A percentile compares a stretch with the other conserved stretches of the same genome.
Evolutionary conservation across 768 basidiomycete genomes (phyloP).

Genomic region (Agrocybe praecox): DNA sequence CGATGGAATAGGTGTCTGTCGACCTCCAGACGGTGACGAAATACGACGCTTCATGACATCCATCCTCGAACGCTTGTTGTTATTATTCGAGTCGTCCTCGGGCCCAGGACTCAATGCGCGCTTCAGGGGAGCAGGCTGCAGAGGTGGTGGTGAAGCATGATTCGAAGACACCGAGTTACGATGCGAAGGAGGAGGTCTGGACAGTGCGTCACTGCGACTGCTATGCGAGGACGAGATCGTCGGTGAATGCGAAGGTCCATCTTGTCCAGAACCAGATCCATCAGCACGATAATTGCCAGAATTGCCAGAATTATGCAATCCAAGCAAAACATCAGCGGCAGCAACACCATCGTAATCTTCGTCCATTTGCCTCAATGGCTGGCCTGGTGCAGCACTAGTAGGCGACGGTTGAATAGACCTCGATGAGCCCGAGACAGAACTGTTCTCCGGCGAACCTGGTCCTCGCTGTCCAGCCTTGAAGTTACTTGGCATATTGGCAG

Average conservation of each 20-base stretch:
- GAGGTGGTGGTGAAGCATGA: constrained; percentile 64
- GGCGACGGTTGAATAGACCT: constrained; percentile 76
- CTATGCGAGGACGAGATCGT: constrained; percentile 62
- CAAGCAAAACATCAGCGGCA: constrained; percentile 84
- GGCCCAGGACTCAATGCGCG: constrained; percentile 69
- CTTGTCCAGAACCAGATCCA: constrained; percentile 26
- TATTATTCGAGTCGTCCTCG: constrained; percentile 52
- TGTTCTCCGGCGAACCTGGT: constrained; percentile 59
- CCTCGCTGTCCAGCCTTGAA: constrained; percentile 29
- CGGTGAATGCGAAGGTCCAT: constrained; percentile 53
- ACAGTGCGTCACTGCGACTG: constrained; percentile 50
- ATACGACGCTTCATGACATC: constrained; percentile 53
- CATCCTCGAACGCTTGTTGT: constrained; percentile 63
- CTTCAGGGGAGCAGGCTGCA: constrained; percentile 50
- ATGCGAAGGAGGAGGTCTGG: constrained; percentile 53
- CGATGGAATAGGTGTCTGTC: constrained; percentile 58
- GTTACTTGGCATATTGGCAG: constrained; percentile 15
- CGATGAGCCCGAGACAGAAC: constrained; percentile 66
- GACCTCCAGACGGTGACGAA: constrained; percentile 49
- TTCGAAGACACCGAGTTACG: constrained; percentile 72
- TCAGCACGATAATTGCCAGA: constrained; percentile 19
- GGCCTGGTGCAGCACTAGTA: constrained; percentile 58
- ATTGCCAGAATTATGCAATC: constrained; percentile 34
- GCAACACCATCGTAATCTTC: constrained; percentile 94
- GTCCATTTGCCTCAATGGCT: constrained; percentile 73